Percentiles rank a stretch among this genome's conserved stretches.
Evolutionary conservation across 805 yeast genomes (phyloP).

Genomic region (Sugiyamaella americana): DNA sequence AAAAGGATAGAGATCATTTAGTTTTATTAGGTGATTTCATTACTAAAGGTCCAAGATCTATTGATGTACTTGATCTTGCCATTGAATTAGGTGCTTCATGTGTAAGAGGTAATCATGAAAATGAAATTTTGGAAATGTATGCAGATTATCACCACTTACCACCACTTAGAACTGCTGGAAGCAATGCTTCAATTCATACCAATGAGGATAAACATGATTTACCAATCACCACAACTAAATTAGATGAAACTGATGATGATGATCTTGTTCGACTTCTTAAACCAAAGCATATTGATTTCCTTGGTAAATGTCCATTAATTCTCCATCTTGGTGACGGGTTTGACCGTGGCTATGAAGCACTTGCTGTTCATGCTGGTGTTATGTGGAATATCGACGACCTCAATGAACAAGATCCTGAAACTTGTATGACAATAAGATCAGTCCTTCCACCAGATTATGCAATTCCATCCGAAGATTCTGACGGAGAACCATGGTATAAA

Average conservation of each 20-base stretch:
- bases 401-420: slow-evolving; percentile 54
- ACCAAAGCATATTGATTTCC: slow-evolving; percentile 54
- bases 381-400: slow-evolving; percentile 52
- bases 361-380: slow-evolving; percentile 82
- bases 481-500: slow-evolving; percentile 50
- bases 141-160: slow-evolving; percentile 49
- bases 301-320: slow-evolving; percentile 60
- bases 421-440: slow-evolving; percentile 63
- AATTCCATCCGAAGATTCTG: slow-evolving; percentile 45
- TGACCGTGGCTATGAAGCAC: slow-evolving; percentile 32
- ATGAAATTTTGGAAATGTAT: slow-evolving; percentile 60
- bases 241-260: slow-evolving; percentile 16
- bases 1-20: slow-evolving; percentile 45
- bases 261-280: slow-evolving; percentile 48
- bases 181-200: background rate
- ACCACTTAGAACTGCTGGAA: slow-evolving; percentile 18
- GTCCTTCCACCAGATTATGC: slow-evolving; percentile 60
- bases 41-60: slow-evolving; percentile 75
- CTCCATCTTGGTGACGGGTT: slow-evolving; percentile 52
- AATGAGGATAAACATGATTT: background rate
- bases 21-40: slow-evolving; percentile 79
- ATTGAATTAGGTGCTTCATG: slow-evolving; percentile 57
- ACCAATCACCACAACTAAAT: background rate
- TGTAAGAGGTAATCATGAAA: slow-evolving; percentile 86
- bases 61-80: slow-evolving; percentile 61